Evolutionary conservation across 129 eudicot genomes (phyloP).

Genomic region (Arctium minus): DNA sequence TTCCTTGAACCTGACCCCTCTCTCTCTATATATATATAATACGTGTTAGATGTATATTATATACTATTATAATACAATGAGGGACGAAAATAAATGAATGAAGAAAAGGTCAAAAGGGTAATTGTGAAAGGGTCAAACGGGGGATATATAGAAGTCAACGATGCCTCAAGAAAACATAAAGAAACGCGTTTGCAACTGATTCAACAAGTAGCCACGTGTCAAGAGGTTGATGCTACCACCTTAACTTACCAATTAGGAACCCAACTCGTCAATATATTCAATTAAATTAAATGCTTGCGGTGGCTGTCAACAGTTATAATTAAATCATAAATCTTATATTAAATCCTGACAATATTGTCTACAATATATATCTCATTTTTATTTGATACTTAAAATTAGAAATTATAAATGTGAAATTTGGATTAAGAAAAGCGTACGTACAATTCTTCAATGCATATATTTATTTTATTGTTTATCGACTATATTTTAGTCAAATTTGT

Average conservation of each 20-base stretch:
- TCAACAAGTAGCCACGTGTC: neutral
- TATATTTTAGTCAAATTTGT: too few species aligned
- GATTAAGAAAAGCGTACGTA: too few species aligned
- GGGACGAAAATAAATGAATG: neutral
- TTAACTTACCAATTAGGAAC: neutral
- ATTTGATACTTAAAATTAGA: too few species aligned
- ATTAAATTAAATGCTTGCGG: neutral
- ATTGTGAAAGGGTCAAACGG: constrained; percentile 22
- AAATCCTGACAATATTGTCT: too few species aligned
- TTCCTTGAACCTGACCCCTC: too few species aligned
- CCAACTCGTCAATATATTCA: neutral
- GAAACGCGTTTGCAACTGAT: neutral
- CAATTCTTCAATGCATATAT: too few species aligned
- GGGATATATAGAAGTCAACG: constrained; percentile 9
- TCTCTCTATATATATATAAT: too few species aligned
- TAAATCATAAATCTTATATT: neutral
- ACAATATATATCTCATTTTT: too few species aligned
- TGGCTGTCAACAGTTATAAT: neutral
- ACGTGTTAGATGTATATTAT: too few species aligned
- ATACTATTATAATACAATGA: too few species aligned
- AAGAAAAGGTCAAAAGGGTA: constrained; percentile 22
- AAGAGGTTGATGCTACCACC: neutral
- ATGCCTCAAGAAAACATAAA: neutral
- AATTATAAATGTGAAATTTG: too few species aligned
- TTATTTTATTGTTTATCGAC: too few species aligned